Conservation (phyloP, 78 protist species). For the Dictyostelium capitatum region DNA sequence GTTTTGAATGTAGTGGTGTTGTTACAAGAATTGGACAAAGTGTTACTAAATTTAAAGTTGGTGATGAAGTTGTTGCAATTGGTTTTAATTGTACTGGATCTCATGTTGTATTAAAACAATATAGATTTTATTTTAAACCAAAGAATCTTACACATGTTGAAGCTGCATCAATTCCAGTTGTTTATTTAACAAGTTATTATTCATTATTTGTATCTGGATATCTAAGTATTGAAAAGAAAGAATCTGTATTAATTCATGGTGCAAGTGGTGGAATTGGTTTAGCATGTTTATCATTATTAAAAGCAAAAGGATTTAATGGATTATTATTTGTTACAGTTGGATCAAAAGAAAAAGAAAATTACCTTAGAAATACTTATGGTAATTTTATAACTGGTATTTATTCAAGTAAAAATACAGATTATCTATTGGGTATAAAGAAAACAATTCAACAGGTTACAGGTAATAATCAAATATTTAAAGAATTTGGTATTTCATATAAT, state of each 20-base stretch:
- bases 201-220: conserved; percentile 23
- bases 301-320: conserved; percentile 80
- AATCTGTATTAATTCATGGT: conserved; percentile 81
- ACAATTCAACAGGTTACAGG: conserved; percentile 27
- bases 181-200: conserved; percentile 57
- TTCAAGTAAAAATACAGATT: conserved; percentile 10
- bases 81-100: background rate
- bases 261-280: conserved; percentile 93
- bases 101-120: background rate
- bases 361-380: conserved; percentile 21
- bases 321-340: conserved; percentile 42
- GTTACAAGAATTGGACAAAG: conserved; percentile 27
- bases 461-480: background rate
- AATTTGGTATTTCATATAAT: background rate
- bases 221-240: background rate
- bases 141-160: conserved; percentile 7
- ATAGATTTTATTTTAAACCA: background rate
- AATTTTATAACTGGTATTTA: conserved; percentile 62
- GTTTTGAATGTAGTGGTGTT: conserved; percentile 56
- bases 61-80: conserved; percentile 54
- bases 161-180: conserved; percentile 66
- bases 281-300: conserved; percentile 87
- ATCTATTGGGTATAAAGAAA: conserved; percentile 19
- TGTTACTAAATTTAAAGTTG: conserved; percentile 23
- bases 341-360: conserved; percentile 43